Conservation (phyloP, 768 basidiomycete genomes). For the Clathrus columnatus region DNA sequence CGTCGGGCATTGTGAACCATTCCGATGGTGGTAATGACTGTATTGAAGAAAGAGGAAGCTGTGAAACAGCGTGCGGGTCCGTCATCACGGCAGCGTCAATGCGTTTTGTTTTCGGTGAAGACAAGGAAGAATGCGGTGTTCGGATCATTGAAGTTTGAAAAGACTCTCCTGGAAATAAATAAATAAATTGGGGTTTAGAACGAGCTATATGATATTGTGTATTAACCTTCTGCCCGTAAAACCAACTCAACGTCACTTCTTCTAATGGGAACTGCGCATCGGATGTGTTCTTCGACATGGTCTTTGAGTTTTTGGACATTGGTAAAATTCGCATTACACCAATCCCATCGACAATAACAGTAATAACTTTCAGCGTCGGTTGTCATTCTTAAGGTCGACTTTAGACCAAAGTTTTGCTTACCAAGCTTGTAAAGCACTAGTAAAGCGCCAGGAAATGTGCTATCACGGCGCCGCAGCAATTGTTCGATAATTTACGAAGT, state of each 20-base stretch:
- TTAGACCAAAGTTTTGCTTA: no score
- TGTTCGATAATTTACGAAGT: no score
- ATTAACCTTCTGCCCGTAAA: not conserved
- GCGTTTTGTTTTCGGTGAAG: not conserved
- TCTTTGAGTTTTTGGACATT: not conserved
- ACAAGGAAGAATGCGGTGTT: not conserved
- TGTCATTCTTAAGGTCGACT: no score
- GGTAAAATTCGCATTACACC: slow-evolving; percentile 3
- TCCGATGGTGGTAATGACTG: not conserved
- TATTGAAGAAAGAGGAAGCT: not conserved
- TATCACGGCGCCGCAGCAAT: no score
- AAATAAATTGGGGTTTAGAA: not conserved
- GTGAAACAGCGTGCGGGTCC: no score
- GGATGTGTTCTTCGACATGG: slow-evolving; percentile 5
- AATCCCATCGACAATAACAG: slow-evolving; percentile 7
- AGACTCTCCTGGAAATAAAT: not conserved
- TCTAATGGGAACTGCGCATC: not conserved
- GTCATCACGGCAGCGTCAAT: not conserved
- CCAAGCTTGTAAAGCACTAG: no score
- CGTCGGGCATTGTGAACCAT: not conserved
- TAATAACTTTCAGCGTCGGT: no score
- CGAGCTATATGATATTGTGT: not conserved
- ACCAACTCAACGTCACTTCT: not conserved
- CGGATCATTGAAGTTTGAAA: not conserved
- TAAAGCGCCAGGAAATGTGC: no score